These are phyloP conservation scores for Penicillium ucsense DNA, from an alignment of 495 filamentous ascomycete species.

Conservation along the genomic window DNA sequence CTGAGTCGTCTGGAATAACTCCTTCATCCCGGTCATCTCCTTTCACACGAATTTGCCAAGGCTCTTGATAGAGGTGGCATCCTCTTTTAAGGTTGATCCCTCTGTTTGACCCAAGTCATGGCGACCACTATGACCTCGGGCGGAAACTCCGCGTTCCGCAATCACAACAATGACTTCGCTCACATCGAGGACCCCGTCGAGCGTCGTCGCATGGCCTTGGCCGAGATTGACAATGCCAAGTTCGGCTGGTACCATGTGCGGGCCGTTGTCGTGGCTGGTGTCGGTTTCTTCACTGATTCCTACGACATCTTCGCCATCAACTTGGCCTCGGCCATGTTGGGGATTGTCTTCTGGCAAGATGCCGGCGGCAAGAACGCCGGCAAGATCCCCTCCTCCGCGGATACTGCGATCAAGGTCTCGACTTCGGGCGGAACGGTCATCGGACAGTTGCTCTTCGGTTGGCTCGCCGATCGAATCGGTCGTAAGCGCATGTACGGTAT, in stretches of 20 bases:
- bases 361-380: constrained; percentile 34
- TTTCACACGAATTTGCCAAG: too few relatives aligned
- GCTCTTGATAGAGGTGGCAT: not conserved
- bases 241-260: constrained; percentile 75
- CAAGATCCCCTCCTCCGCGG: constrained; percentile 50
- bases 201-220: not conserved
- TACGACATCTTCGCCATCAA: constrained; percentile 79
- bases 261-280: constrained; percentile 67
- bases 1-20: too few relatives aligned
- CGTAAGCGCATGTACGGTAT: constrained; percentile 83
- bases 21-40: too few relatives aligned
- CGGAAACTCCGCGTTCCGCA: not conserved
- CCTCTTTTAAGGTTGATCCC: too few relatives aligned
- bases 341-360: constrained; percentile 60
- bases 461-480: constrained; percentile 68
- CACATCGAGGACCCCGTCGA: constrained; percentile 46
- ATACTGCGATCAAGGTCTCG: constrained; percentile 81
- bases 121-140: not conserved
- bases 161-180: not conserved
- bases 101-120: not conserved
- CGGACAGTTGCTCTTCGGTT: constrained; percentile 75
- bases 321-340: constrained; percentile 55
- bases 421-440: constrained; percentile 80
- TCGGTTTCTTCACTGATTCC: constrained; percentile 77
- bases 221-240: constrained; percentile 17